Conservation (phyloP, 1,139 yeast genomes). For the Debaryomyces fabryi region DNA sequence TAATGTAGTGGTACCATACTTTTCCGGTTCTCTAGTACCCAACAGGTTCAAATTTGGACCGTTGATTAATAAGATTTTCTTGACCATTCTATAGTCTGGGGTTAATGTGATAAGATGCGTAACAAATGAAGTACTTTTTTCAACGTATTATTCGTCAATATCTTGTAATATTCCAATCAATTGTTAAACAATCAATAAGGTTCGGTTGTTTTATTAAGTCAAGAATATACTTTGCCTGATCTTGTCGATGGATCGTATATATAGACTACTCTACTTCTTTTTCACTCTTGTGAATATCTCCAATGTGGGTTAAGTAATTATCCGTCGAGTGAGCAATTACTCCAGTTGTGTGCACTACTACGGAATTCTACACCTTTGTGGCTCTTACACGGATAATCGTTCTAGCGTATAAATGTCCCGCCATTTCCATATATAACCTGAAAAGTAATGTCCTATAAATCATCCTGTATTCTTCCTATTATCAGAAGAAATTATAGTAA, state of each 20-base stretch:
- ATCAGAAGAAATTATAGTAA: neutral
- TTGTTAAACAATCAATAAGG: neutral
- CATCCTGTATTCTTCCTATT: neutral
- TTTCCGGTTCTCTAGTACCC: conserved; percentile 54
- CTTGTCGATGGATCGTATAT: neutral
- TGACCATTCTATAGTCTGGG: conserved; percentile 28
- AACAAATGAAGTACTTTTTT: neutral
- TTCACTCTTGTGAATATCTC: neutral
- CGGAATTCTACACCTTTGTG: neutral
- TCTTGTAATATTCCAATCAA: neutral
- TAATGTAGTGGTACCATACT: conserved; percentile 49
- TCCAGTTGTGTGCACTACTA: neutral
- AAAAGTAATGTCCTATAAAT: neutral
- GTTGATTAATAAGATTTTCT: conserved; percentile 46
- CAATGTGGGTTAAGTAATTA: neutral
- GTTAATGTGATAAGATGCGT: neutral
- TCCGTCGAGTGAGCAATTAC: neutral
- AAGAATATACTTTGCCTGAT: neutral
- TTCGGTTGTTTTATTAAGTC: neutral
- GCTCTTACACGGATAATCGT: neutral
- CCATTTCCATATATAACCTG: neutral
- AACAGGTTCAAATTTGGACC: conserved; percentile 53
- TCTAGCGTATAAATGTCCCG: conserved; percentile 3
- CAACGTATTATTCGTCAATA: neutral
- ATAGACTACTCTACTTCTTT: neutral